A percentile compares a stretch with the other conserved stretches of the same genome.
These are phyloP conservation scores for Taphrina wiesneri DNA, from an alignment of 1,139 yeast genomes.

Conservation along the genomic window DNA sequence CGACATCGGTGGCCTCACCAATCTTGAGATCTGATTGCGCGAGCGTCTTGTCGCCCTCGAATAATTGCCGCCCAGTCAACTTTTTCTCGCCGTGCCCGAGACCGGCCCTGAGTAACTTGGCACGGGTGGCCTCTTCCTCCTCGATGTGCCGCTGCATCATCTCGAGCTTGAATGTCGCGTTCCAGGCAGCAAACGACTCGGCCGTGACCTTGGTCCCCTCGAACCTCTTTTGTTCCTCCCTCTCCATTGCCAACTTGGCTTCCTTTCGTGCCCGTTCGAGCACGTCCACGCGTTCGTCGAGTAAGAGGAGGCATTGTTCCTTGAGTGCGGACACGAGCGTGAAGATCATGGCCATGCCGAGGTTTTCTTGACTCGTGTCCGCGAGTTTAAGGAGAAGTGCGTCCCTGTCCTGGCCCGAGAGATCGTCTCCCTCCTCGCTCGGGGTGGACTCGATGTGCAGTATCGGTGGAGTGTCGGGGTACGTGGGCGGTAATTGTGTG, in stretches of 20 bases:
- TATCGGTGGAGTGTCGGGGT: slow-evolving; percentile 28
- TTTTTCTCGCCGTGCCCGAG: slow-evolving; percentile 59
- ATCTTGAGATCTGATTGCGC: slow-evolving; percentile 26
- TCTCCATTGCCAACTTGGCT: slow-evolving; percentile 61
- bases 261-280: slow-evolving; percentile 55
- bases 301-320: slow-evolving; percentile 71
- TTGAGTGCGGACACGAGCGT: slow-evolving; percentile 72
- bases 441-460: slow-evolving; percentile 17
- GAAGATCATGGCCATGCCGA: slow-evolving; percentile 85
- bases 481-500: slow-evolving; percentile 13
- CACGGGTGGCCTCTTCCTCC: slow-evolving; percentile 40
- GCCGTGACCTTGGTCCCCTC: slow-evolving; percentile 74
- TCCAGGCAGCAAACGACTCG: slow-evolving; percentile 71
- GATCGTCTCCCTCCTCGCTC: slow-evolving; percentile 45
- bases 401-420: slow-evolving; percentile 38
- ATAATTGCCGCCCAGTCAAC: slow-evolving; percentile 80
- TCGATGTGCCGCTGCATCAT: slow-evolving; percentile 46
- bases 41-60: slow-evolving; percentile 62
- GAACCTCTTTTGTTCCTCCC: slow-evolving; percentile 56
- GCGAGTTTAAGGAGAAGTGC: slow-evolving; percentile 52
- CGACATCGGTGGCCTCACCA: slow-evolving; percentile 33
- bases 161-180: slow-evolving; percentile 59
- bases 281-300: slow-evolving; percentile 56
- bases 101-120: slow-evolving; percentile 54
- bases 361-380: slow-evolving; percentile 66